A percentile compares a stretch with the other conserved stretches of the same genome.
Conservation (phyloP, 257 asterid species). For the Nicotiana undulata region DNA sequence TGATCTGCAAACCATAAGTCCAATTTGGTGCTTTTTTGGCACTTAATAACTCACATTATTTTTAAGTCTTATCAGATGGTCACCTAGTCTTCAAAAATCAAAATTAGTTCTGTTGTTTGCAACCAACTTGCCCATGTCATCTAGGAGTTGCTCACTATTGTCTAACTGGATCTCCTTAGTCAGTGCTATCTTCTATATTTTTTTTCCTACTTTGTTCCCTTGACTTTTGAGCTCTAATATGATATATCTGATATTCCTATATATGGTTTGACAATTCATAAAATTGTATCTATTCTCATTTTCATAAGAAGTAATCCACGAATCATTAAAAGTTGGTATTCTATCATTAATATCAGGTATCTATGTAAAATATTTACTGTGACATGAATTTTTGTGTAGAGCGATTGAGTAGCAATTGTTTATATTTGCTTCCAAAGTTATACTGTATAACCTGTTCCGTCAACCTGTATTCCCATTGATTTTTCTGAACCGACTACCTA, state of each 20-base stretch:
- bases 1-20: not conserved
- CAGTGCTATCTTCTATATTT: not conserved
- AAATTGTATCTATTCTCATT: not conserved
- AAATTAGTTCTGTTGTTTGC: not conserved
- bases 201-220: not conserved
- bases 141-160: not conserved
- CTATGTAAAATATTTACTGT: not conserved
- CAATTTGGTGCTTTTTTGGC: not conserved
- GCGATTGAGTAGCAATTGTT: not conserved
- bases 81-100: not conserved
- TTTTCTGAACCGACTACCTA: not conserved
- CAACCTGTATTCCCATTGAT: not conserved
- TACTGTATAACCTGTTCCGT: not conserved
- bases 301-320: not conserved
- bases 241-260: not conserved
- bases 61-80: not conserved
- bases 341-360: not conserved
- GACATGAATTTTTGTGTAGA: not conserved
- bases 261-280: not conserved
- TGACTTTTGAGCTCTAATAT: not conserved
- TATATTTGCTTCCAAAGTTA: not conserved
- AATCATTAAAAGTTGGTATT: not conserved
- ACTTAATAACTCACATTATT: not conserved
- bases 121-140: not conserved
- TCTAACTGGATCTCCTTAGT: not conserved